Percentiles rank a stretch among this genome's conserved stretches.
Evolutionary conservation across 306 rosid species (phyloP).

Genomic region (Cucurbita pepo): DNA sequence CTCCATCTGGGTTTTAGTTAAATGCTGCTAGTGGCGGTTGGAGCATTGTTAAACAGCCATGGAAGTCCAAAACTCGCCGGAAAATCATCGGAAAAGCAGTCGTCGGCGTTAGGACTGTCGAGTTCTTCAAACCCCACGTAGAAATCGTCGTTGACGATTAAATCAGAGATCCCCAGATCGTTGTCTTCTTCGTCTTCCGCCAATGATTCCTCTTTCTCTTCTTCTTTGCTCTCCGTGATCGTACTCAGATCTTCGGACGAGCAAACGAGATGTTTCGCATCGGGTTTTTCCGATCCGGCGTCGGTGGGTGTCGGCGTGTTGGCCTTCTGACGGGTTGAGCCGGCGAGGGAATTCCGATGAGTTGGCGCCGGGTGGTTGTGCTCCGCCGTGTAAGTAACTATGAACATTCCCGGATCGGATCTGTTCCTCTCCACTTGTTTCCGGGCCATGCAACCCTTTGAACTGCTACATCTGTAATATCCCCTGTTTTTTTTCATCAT

Average conservation of each 20-base stretch:
- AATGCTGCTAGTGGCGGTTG: conserved; percentile 47
- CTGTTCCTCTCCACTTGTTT: conserved; percentile 90
- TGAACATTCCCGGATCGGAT: conserved; percentile 87
- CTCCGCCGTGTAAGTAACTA: conserved; percentile 84
- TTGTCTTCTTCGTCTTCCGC: conserved; percentile 60
- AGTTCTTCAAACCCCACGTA: conserved; percentile 61
- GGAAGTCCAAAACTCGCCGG: conserved; percentile 28
- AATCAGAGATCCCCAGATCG: conserved; percentile 44
- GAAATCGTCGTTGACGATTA: conserved; percentile 56
- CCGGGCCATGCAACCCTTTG: conserved; percentile 92
- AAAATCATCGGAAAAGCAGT: conserved; percentile 39
- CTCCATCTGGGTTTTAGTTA: conserved; percentile 14
- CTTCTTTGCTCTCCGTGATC: conserved; percentile 46
- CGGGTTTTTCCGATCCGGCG: conserved; percentile 5
- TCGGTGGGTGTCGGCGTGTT: conserved; percentile 3
- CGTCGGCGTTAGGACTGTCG: conserved; percentile 28
- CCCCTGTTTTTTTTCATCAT: conserved; percentile 37
- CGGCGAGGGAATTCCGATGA: conserved; percentile 91
- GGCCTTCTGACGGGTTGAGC: conserved; percentile 80
- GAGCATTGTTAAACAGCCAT: conserved; percentile 45
- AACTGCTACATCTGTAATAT: conserved; percentile 90
- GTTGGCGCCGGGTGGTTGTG: conserved; percentile 97
- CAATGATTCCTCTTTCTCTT: conserved; percentile 40
- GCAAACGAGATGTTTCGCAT: conserved; percentile 9
- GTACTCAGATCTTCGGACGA: conserved; percentile 20